These are phyloP conservation scores for Gryganskiella cystojenkinii DNA, from an alignment of 192 early-diverging fungal species.

Conservation along the genomic window DNA sequence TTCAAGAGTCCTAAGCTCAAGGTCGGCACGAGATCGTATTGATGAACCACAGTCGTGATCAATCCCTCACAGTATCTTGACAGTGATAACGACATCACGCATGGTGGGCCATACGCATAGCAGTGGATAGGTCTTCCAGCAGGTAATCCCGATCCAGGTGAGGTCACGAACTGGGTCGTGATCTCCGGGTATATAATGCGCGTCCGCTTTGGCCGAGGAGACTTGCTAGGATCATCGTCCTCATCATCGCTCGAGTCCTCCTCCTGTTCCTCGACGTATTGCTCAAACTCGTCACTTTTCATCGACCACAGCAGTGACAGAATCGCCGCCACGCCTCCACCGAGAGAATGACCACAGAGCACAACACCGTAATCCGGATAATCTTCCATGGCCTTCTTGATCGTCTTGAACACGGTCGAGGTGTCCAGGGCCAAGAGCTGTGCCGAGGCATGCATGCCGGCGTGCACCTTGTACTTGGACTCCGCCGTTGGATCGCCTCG, in stretches of 20 bases:
- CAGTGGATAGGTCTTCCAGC: slow-evolving; percentile 81
- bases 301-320: slow-evolving; percentile 80
- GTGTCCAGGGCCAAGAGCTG: slow-evolving; percentile 72
- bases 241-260: slow-evolving; percentile 47
- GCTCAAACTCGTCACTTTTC: slow-evolving; percentile 59
- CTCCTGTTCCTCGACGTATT: slow-evolving; percentile 39
- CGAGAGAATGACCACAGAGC: slow-evolving; percentile 89
- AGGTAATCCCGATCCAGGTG: slow-evolving; percentile 72
- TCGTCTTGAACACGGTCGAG: slow-evolving; percentile 77
- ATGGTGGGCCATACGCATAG: slow-evolving; percentile 88
- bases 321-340: slow-evolving; percentile 86
- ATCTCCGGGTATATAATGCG: slow-evolving; percentile 45
- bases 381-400: slow-evolving; percentile 72
- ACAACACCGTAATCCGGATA: slow-evolving; percentile 86
- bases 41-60: slow-evolving; percentile 85
- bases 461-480: slow-evolving; percentile 72
- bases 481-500: slow-evolving; percentile 9
- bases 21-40: slow-evolving; percentile 81
- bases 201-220: slow-evolving; percentile 1
- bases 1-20: slow-evolving; percentile 80
- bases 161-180: slow-evolving; percentile 71
- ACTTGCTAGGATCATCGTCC: slow-evolving; percentile 29
- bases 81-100: slow-evolving; percentile 74
- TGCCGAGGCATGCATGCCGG: slow-evolving; percentile 89
- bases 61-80: slow-evolving; percentile 76